Percentiles rank a stretch among this genome's conserved stretches.
phyloP scores from a whole-genome alignment of 768 basidiomycete genomes.

The Exidia glandulosa region DNA sequence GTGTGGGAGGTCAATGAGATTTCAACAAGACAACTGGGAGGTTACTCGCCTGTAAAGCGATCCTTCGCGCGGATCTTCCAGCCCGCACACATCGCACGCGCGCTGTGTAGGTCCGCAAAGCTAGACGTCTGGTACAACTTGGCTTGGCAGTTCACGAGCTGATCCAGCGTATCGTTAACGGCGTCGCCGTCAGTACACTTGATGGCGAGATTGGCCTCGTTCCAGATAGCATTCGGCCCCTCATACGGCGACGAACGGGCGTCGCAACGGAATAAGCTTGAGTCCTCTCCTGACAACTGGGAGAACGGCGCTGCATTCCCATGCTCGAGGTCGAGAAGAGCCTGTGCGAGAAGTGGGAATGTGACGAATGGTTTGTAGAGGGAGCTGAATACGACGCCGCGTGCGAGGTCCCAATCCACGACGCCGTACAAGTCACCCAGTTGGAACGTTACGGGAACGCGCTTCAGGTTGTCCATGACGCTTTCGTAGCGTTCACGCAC shows the following conservation, averaged over 20 bases:
- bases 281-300: not conserved
- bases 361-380: conserved; percentile 26
- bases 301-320: not conserved
- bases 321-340: conserved; percentile 20
- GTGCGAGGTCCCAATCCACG: conserved; percentile 25
- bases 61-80: conserved; percentile 9
- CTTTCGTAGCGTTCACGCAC: conserved; percentile 25
- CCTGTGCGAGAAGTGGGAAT: conserved; percentile 26
- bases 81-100: not conserved
- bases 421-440: conserved; percentile 22
- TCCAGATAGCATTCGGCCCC: not conserved
- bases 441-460: conserved; percentile 24
- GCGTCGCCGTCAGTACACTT: conserved; percentile 7
- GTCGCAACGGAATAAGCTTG: not conserved
- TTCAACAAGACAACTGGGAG: too few species aligned
- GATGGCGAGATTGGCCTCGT: conserved; percentile 1
- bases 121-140: conserved; percentile 4
- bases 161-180: conserved; percentile 3
- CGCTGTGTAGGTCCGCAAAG: conserved; percentile 3
- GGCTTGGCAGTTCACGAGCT: not conserved
- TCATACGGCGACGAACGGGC: not conserved
- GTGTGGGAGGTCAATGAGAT: too few species aligned
- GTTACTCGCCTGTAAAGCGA: conserved; percentile 7
- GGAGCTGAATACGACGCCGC: conserved; percentile 19
- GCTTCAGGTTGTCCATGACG: conserved; percentile 22